Percentiles rank a stretch among this genome's conserved stretches.
Conservation (phyloP, 441 rosid genomes). For the Biscutella laevigata region DNA sequence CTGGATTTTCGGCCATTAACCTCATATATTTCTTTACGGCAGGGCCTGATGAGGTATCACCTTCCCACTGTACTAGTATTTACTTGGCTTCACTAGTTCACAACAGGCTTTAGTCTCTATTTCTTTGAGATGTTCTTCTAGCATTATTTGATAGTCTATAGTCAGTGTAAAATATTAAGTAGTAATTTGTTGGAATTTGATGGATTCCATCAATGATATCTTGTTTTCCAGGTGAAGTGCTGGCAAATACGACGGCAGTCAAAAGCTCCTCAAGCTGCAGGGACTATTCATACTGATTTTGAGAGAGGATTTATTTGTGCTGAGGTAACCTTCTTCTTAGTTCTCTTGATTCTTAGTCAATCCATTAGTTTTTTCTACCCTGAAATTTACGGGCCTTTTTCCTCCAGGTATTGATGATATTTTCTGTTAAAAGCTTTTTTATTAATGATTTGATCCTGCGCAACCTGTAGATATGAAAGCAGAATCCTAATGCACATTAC, state of each 20-base stretch:
- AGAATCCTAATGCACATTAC: background rate
- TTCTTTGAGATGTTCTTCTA: background rate
- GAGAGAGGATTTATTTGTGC: slow-evolving; percentile 98
- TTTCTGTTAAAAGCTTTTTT: background rate
- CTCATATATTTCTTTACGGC: slow-evolving; percentile 97
- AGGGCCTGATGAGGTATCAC: slow-evolving; percentile 88
- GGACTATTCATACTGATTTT: slow-evolving; percentile 87
- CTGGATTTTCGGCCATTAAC: slow-evolving; percentile 90
- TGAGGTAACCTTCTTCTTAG: slow-evolving; percentile 45
- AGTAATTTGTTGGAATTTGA: background rate
- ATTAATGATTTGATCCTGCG: background rate
- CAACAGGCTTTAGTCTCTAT: background rate
- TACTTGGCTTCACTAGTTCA: background rate
- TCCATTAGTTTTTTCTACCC: background rate
- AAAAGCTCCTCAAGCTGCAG: slow-evolving; percentile 99
- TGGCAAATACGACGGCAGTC: slow-evolving; percentile 94
- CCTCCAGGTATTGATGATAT: background rate
- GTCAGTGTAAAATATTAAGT: background rate
- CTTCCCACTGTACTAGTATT: background rate
- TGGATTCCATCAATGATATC: slow-evolving; percentile 5
- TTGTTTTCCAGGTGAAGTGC: slow-evolving; percentile 72
- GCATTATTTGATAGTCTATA: background rate
- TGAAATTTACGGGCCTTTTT: background rate
- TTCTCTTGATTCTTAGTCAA: slow-evolving; percentile 5
- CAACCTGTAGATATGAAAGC: background rate